A percentile compares a stretch with the other conserved stretches of the same genome.
Conservation (phyloP, 2,329 filamentous ascomycete species). For the Rachicladosporium sp. region DNA sequence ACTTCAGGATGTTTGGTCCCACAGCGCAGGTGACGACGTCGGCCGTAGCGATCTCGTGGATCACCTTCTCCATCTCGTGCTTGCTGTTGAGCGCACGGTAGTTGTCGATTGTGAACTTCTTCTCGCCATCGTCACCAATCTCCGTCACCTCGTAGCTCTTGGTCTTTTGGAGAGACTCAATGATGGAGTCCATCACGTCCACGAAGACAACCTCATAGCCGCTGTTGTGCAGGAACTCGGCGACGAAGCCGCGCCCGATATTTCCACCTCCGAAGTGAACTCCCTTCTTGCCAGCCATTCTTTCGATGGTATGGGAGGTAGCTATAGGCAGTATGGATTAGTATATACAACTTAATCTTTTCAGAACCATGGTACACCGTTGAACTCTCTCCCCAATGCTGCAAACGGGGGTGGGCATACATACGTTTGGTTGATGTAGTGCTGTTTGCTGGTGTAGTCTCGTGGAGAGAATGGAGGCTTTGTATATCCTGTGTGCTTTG, state of each 20-base stretch:
- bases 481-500: too few species aligned
- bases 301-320: not conserved
- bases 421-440: too few species aligned
- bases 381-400: too few species aligned
- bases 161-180: constrained; percentile 63
- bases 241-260: constrained; percentile 59
- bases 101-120: constrained; percentile 74
- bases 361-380: too few species aligned
- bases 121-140: constrained; percentile 73
- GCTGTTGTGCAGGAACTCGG: constrained; percentile 85
- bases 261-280: constrained; percentile 43
- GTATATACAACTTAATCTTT: not conserved
- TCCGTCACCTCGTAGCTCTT: constrained; percentile 84
- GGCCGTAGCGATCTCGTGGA: constrained; percentile 75
- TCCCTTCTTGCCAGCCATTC: constrained; percentile 33
- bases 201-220: constrained; percentile 94
- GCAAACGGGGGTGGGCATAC: too few species aligned
- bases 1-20: constrained; percentile 89
- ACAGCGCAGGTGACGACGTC: constrained; percentile 95
- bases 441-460: too few species aligned
- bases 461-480: too few species aligned
- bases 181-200: constrained; percentile 77
- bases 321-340: too few species aligned
- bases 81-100: constrained; percentile 96
- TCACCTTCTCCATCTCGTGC: constrained; percentile 64